Evolutionary conservation across 352 stramenopile species (phyloP).

Genomic region (Globisporangium echinulatum): DNA sequence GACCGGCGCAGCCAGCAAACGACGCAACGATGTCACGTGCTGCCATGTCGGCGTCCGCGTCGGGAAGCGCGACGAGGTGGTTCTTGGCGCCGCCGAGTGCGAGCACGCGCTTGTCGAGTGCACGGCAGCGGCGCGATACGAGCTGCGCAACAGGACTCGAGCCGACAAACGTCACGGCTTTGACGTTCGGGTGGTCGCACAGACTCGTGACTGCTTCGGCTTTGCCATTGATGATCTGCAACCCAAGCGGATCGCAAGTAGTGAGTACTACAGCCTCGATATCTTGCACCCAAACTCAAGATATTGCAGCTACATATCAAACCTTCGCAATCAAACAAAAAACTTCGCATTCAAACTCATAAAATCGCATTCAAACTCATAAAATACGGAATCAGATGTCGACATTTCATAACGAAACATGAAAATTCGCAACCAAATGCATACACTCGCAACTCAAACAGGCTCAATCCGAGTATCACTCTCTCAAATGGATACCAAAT

Average conservation of each 20-base stretch:
- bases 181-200: constrained; percentile 88
- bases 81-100: constrained; percentile 97
- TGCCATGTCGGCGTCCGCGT: constrained; percentile 90
- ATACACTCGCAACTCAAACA: too few species aligned
- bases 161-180: constrained; percentile 94
- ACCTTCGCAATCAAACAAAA: too few species aligned
- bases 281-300: too few species aligned
- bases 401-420: too few species aligned
- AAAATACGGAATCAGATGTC: too few species aligned
- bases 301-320: too few species aligned
- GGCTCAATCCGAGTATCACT: too few species aligned
- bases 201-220: constrained; percentile 87
- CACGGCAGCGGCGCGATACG: constrained; percentile 86
- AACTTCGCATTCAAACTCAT: too few species aligned
- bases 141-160: constrained; percentile 91
- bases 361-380: too few species aligned
- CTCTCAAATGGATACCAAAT: neutral
- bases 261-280: neutral
- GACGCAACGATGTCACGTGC: constrained; percentile 94
- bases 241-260: too few species aligned
- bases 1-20: constrained; percentile 94
- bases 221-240: constrained; percentile 91
- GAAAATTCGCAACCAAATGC: too few species aligned
- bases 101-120: constrained; percentile 92
- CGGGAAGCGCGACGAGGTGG: constrained; percentile 93